These are phyloP conservation scores for Calonectria hongkongensis DNA, from an alignment of 2,329 filamentous ascomycete genomes.

Conservation along the genomic window DNA sequence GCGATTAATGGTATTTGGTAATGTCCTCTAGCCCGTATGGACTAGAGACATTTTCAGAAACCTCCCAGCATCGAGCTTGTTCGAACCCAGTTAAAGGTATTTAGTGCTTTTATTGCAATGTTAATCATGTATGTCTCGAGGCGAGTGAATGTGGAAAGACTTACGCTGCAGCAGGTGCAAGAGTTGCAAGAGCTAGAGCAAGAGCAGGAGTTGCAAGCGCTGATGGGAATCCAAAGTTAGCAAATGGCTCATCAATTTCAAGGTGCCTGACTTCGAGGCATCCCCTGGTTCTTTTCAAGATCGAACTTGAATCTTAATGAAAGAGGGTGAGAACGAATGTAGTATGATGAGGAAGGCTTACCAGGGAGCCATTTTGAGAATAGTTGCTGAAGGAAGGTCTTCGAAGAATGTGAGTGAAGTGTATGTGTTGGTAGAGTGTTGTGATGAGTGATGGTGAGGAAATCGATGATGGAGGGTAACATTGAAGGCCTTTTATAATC, in stretches of 20 bases:
- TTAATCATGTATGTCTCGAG: not conserved
- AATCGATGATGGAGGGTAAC: not conserved
- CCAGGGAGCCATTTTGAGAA: conserved; percentile 17
- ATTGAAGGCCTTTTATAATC: not conserved
- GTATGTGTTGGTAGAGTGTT: not conserved
- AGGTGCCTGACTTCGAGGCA: not conserved
- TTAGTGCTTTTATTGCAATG: conserved; percentile 3
- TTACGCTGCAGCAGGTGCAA: conserved; percentile 21
- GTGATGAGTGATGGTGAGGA: conserved; percentile 7
- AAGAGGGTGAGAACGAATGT: not conserved
- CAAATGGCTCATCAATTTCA: not conserved
- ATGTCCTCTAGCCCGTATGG: not conserved
- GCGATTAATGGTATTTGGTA: not conserved
- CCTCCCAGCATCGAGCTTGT: not conserved
- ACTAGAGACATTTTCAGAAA: conserved; percentile 6
- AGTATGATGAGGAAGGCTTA: not conserved
- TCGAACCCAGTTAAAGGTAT: not conserved
- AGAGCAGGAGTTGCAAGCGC: conserved; percentile 17
- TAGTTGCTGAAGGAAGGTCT: conserved; percentile 14
- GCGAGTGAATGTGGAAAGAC: not conserved
- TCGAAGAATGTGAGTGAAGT: not conserved
- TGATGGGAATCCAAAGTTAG: not conserved
- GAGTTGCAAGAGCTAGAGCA: conserved; percentile 19
- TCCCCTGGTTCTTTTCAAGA: not conserved
- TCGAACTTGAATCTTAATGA: not conserved